These are phyloP conservation scores for Colletotrichum horii DNA, from an alignment of 2,329 filamentous ascomycete species.

Conservation along the genomic window DNA sequence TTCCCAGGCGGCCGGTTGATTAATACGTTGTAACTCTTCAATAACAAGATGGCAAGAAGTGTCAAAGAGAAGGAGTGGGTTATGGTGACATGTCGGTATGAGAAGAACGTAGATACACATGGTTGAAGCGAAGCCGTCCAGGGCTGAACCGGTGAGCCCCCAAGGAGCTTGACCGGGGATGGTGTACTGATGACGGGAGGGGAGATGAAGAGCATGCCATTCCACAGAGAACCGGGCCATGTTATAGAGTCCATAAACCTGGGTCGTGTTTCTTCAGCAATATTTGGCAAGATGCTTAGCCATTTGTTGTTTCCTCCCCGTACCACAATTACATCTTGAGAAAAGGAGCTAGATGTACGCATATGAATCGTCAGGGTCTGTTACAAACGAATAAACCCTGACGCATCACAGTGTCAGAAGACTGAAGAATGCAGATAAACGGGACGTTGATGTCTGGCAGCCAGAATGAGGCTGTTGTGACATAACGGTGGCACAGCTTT, in stretches of 20 bases:
- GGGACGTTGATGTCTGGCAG: neutral
- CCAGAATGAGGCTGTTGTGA: neutral
- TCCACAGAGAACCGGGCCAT: neutral
- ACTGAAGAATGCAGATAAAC: neutral
- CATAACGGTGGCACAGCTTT: neutral
- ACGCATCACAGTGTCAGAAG: neutral
- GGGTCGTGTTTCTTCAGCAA: neutral
- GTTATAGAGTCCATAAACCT: neutral
- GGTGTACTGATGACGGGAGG: neutral
- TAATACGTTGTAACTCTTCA: neutral
- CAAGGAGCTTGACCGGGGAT: neutral
- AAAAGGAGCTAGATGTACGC: neutral
- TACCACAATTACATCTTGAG: neutral
- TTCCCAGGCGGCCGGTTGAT: neutral
- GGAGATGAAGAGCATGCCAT: neutral
- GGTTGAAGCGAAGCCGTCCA: neutral
- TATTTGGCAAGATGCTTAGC: neutral
- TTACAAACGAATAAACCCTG: neutral
- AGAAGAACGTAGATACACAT: neutral
- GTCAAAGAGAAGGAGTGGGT: neutral
- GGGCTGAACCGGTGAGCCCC: neutral
- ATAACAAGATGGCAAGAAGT: neutral
- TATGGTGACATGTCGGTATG: neutral
- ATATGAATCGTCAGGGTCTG: fast-evolving
- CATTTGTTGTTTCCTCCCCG: fast-evolving